Evolutionary conservation across 345 rosid species (phyloP).

Genomic region (Eutrema japonicum): DNA sequence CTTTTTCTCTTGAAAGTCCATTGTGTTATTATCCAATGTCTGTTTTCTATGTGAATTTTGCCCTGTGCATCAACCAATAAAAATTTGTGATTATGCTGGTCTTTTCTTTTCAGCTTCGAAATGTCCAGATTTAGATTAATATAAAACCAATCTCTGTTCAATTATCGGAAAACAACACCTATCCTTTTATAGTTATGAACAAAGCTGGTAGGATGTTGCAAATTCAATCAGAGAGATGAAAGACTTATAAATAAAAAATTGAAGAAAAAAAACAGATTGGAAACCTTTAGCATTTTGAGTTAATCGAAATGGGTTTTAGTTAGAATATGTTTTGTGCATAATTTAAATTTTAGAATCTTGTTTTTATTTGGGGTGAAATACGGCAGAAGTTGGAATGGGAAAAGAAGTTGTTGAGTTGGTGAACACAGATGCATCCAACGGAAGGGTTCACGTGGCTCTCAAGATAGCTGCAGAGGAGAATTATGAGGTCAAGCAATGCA

Average conservation of each 20-base stretch:
- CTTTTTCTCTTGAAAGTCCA: neutral
- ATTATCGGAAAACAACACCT: neutral
- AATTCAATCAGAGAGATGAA: neutral
- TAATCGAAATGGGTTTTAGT: neutral
- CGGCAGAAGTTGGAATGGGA: conserved; percentile 68
- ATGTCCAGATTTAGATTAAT: neutral
- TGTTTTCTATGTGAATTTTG: neutral
- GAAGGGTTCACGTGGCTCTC: conserved; percentile 50
- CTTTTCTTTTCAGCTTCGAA: conserved; percentile 6
- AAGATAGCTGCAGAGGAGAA: conserved; percentile 55
- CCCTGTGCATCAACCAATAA: neutral
- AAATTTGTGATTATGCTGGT: neutral
- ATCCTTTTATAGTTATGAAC: neutral
- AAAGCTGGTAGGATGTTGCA: conserved; percentile 6
- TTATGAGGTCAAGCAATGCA: conserved; percentile 57
- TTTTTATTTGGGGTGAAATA: neutral
- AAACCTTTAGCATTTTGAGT: neutral
- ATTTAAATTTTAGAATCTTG: neutral
- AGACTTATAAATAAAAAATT: neutral
- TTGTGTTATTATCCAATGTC: neutral
- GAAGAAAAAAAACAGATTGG: neutral
- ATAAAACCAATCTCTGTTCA: neutral
- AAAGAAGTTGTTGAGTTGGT: conserved; percentile 52
- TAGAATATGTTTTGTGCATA: neutral
- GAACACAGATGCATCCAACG: conserved; percentile 45